Evolutionary conservation across 306 rosid genomes (phyloP).

Genomic region (Acacia melanoxylon): DNA sequence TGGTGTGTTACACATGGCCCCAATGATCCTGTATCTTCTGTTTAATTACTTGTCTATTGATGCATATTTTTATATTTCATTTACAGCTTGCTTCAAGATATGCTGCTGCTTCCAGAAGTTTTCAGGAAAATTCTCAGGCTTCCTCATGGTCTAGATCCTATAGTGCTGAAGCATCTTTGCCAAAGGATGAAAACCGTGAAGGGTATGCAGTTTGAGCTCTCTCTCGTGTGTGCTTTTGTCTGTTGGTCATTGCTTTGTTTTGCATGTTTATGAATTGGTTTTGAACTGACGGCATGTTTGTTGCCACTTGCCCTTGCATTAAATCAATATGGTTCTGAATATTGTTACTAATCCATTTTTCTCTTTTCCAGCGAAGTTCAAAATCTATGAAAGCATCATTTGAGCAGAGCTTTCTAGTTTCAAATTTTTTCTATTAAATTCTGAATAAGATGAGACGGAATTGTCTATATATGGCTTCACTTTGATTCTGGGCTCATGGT

Average conservation of each 20-base stretch:
- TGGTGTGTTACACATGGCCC: constrained; percentile 10
- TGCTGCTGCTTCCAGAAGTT: constrained; percentile 44
- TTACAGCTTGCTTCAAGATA: constrained; percentile 60
- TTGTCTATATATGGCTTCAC: background rate
- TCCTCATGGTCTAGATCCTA: constrained; percentile 48
- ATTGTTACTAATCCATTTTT: background rate
- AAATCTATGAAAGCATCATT: background rate
- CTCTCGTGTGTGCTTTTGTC: constrained; percentile 19
- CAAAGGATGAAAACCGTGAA: constrained; percentile 39
- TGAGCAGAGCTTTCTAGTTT: constrained; percentile 5
- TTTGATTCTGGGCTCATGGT: background rate
- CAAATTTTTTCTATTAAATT: constrained; percentile 11
- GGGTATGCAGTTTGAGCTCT: constrained; percentile 48
- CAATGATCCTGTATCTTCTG: background rate
- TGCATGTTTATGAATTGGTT: constrained; percentile 22
- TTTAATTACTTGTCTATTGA: constrained; percentile 6
- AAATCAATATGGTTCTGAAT: background rate
- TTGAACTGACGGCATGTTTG: background rate
- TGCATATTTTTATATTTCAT: constrained; percentile 8
- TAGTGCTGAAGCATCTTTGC: constrained; percentile 56
- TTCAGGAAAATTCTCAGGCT: constrained; percentile 47
- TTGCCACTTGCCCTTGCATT: background rate
- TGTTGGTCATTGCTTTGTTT: constrained; percentile 6
- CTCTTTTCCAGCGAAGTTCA: background rate
- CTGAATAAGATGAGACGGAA: background rate